These are phyloP conservation scores for Termitomyces sp. DNA, from an alignment of 768 basidiomycete species.

Conservation along the genomic window DNA sequence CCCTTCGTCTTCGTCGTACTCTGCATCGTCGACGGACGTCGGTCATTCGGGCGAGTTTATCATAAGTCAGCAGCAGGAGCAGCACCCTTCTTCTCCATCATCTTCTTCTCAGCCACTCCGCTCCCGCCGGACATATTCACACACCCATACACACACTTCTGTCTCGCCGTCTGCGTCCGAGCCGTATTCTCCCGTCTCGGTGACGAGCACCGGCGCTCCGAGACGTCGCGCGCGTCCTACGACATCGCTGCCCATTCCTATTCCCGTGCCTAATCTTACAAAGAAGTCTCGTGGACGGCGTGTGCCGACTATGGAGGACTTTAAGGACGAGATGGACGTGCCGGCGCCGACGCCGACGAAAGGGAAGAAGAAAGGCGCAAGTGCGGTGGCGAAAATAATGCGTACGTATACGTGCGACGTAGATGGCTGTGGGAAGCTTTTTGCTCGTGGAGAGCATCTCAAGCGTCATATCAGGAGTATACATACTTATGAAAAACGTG, in stretches of 20 bases:
- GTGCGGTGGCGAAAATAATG: constrained; percentile 13
- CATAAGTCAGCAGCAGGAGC: constrained; percentile 1
- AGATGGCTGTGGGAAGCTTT: constrained; percentile 72
- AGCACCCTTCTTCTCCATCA: not conserved
- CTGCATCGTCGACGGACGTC: constrained; percentile 5
- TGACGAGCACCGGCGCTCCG: not conserved
- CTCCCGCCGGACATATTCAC: constrained; percentile 7
- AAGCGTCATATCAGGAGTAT: constrained; percentile 77
- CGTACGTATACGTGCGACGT: constrained; percentile 64
- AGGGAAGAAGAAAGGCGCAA: constrained; percentile 11
- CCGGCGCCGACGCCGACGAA: constrained; percentile 6
- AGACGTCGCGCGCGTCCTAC: constrained; percentile 16
- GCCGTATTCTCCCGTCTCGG: constrained; percentile 1
- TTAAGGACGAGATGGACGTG: constrained; percentile 6
- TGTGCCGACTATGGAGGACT: constrained; percentile 35
- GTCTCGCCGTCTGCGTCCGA: constrained; percentile 9
- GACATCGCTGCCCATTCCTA: constrained; percentile 31
- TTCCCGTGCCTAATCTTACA: constrained; percentile 41
- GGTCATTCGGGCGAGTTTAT: not conserved
- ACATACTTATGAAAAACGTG: constrained; percentile 82
- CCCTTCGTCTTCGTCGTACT: constrained; percentile 7
- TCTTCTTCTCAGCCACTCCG: constrained; percentile 3
- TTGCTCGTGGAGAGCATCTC: constrained; percentile 74
- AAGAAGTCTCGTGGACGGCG: constrained; percentile 44
- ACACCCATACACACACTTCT: constrained; percentile 7